Conservation (phyloP, 1,284 basidiomycete genomes). For the Paramarasmius palmivorus region DNA sequence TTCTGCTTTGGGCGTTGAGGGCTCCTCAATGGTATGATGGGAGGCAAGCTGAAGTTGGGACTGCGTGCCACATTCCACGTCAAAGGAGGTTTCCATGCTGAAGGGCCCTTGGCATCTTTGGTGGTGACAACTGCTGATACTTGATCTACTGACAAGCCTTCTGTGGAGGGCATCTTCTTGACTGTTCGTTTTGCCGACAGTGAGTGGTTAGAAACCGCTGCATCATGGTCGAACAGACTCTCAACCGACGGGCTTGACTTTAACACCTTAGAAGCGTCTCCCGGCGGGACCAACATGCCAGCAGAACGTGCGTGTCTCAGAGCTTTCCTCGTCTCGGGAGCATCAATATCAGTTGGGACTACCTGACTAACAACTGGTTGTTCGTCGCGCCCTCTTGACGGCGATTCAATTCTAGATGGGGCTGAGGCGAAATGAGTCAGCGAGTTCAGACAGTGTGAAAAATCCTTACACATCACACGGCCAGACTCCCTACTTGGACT, state of each 20-base stretch:
- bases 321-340: not conserved
- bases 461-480: too few relatives aligned
- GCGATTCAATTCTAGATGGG: not conserved
- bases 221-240: not conserved
- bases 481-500: too few relatives aligned
- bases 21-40: not conserved
- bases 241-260: not conserved
- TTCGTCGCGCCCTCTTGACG: not conserved
- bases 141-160: not conserved
- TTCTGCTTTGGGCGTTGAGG: not conserved
- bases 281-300: not conserved
- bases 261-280: not conserved
- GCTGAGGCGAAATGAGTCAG: too few relatives aligned
- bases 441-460: too few relatives aligned
- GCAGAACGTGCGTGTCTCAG: constrained; percentile 1
- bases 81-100: not conserved
- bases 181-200: not conserved
- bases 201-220: not conserved
- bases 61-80: not conserved
- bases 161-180: not conserved
- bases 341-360: not conserved
- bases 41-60: too few relatives aligned
- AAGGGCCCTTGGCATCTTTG: not conserved
- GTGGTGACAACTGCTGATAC: not conserved
- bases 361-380: not conserved